A percentile compares a stretch with the other conserved stretches of the same genome.
These are phyloP conservation scores for Taphrina populina DNA, from an alignment of 1,139 yeast species.

Conservation along the genomic window DNA sequence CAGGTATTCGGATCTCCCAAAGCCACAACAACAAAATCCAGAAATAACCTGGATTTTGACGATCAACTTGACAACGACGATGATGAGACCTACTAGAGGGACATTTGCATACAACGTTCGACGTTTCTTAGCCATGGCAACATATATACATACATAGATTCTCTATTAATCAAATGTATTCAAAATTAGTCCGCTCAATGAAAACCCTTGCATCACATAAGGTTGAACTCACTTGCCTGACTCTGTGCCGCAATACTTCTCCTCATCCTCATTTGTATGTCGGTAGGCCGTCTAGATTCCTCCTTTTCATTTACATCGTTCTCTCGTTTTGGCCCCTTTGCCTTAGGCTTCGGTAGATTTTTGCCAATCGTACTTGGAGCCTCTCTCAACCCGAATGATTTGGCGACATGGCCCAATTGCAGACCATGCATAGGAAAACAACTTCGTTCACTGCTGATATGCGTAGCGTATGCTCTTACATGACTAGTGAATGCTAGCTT, in stretches of 20 bases:
- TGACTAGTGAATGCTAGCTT: slow-evolving; percentile 82
- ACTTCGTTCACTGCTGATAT: slow-evolving; percentile 71
- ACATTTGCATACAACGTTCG: too few relatives aligned
- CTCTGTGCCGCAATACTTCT: slow-evolving; percentile 23
- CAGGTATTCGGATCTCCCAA: slow-evolving; percentile 17
- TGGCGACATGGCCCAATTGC: slow-evolving; percentile 94
- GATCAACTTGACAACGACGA: slow-evolving; percentile 2
- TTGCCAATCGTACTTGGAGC: slow-evolving; percentile 68
- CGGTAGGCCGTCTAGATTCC: slow-evolving; percentile 9
- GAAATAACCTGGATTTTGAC: background rate
- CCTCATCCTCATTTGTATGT: slow-evolving; percentile 21
- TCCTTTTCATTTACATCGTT: slow-evolving; percentile 4
- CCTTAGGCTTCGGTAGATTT: slow-evolving; percentile 8
- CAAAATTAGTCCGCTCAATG: too few relatives aligned
- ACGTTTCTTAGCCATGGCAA: too few relatives aligned
- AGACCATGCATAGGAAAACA: slow-evolving; percentile 75
- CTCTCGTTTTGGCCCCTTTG: background rate
- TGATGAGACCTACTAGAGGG: slow-evolving; percentile 10
- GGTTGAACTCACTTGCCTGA: slow-evolving; percentile 14
- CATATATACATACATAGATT: too few relatives aligned
- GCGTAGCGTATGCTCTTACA: slow-evolving; percentile 95
- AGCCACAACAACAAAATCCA: slow-evolving; percentile 4
- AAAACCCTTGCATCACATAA: slow-evolving; percentile 1
- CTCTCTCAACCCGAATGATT: slow-evolving; percentile 89
- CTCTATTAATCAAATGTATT: too few relatives aligned